These are phyloP conservation scores for Didymellaceae sp. DNA, from an alignment of 2,329 filamentous ascomycete species.

Conservation along the genomic window DNA sequence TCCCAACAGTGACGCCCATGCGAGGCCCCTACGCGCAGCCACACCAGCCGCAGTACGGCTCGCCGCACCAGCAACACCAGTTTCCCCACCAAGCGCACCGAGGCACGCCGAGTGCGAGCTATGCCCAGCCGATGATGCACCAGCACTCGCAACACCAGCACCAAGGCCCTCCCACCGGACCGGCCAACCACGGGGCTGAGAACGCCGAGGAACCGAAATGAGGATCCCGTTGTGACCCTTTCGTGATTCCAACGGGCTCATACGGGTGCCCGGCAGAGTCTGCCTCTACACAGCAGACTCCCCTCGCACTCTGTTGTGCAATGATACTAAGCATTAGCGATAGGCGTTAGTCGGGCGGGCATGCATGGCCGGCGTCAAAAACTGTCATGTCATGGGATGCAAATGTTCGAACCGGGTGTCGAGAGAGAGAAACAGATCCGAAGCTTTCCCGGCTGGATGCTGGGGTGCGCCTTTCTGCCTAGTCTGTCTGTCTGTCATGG, in stretches of 20 bases:
- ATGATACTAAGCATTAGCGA: conserved; percentile 46
- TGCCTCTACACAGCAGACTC: conserved; percentile 26
- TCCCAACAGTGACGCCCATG: conserved; percentile 47
- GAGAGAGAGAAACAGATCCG: background rate
- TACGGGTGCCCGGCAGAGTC: conserved; percentile 3
- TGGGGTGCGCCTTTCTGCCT: no score
- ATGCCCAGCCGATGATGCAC: conserved; percentile 52
- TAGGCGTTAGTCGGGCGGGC: conserved; percentile 41
- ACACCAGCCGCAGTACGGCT: conserved; percentile 50
- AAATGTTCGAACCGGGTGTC: background rate
- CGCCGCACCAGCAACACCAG: conserved; percentile 50
- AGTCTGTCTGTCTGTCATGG: background rate
- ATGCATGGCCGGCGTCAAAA: conserved; percentile 29
- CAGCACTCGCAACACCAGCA: conserved; percentile 49
- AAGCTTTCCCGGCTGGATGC: no score
- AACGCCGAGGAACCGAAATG: conserved; percentile 48
- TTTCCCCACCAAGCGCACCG: conserved; percentile 49
- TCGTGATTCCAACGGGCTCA: conserved; percentile 18
- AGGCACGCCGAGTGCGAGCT: conserved; percentile 50
- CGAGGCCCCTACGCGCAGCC: conserved; percentile 48
- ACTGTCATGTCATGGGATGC: no score
- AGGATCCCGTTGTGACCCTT: conserved; percentile 22
- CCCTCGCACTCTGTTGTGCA: conserved; percentile 44
- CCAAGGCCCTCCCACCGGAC: conserved; percentile 45
- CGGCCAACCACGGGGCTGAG: conserved; percentile 44